These are phyloP conservation scores for Saraca asoca DNA, from an alignment of 331 rosid genomes.

Conservation along the genomic window DNA sequence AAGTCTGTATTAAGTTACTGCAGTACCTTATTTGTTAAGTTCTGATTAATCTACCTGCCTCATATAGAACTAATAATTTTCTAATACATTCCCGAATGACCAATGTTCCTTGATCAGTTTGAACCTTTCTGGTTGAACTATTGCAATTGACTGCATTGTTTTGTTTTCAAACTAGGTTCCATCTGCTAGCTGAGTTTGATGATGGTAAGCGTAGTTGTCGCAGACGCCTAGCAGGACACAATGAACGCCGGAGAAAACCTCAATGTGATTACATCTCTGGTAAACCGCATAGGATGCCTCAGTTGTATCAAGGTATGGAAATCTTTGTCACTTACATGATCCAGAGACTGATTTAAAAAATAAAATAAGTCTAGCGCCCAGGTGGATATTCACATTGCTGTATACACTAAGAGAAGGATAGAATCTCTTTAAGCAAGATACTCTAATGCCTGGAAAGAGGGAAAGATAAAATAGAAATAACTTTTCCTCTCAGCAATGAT, in stretches of 20 bases:
- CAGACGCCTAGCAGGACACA: conserved; percentile 85
- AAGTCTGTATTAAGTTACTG: conserved; percentile 6
- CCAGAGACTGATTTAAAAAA: too few species aligned
- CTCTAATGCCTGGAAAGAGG: too few species aligned
- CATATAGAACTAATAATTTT: conserved; percentile 1
- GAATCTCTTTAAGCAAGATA: too few species aligned
- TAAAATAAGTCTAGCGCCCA: too few species aligned
- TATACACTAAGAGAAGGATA: too few species aligned
- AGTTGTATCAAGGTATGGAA: conserved; percentile 62
- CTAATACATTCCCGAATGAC: conserved; percentile 17
- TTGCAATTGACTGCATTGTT: conserved; percentile 15
- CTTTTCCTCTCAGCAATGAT: too few species aligned
- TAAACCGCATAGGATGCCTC: conserved; percentile 55
- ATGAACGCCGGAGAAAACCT: conserved; percentile 82
- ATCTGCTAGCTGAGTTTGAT: conserved; percentile 74
- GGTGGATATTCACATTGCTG: too few species aligned
- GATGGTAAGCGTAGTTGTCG: conserved; percentile 89
- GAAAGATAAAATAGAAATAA: too few species aligned
- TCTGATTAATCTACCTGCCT: conserved; percentile 7
- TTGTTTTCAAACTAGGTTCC: conserved; percentile 59
- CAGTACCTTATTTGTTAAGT: not conserved
- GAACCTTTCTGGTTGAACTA: conserved; percentile 11
- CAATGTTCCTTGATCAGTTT: conserved; percentile 19
- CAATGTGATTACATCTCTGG: conserved; percentile 54
- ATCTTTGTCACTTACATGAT: too few species aligned